These are phyloP conservation scores for Teunomyces tritomae DNA, from an alignment of 805 yeast species.

Conservation along the genomic window DNA sequence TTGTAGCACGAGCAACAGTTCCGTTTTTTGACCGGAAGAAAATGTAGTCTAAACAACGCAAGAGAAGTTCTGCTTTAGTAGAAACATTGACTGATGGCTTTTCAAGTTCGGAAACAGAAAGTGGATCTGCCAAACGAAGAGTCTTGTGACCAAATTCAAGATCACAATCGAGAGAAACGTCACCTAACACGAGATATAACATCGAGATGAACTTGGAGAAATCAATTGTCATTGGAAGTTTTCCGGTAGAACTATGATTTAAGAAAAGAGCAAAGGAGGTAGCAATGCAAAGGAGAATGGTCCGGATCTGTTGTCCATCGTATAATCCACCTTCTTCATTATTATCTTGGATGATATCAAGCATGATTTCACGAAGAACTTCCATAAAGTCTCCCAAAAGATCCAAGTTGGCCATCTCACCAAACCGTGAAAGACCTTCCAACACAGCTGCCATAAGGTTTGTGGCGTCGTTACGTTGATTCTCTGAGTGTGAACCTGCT, in stretches of 20 bases:
- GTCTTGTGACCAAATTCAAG: conserved; percentile 83
- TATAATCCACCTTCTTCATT: conserved; percentile 29
- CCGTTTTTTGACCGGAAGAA: conserved; percentile 77
- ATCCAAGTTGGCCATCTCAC: conserved; percentile 90
- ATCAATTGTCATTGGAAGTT: conserved; percentile 66
- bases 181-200: conserved; percentile 65
- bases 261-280: conserved; percentile 86
- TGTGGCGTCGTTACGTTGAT: conserved; percentile 48
- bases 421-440: conserved; percentile 88
- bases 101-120: conserved; percentile 36
- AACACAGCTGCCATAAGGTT: conserved; percentile 76
- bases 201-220: conserved; percentile 75
- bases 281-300: conserved; percentile 74
- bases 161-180: conserved; percentile 73
- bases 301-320: conserved; percentile 53
- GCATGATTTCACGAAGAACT: conserved; percentile 79
- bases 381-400: conserved; percentile 89
- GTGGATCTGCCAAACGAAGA: conserved; percentile 76
- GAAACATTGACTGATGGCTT: conserved; percentile 81
- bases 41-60: conserved; percentile 73
- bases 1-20: conserved; percentile 62
- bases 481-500: conserved; percentile 28
- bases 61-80: conserved; percentile 80
- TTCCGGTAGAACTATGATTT: conserved; percentile 58
- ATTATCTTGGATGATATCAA: conserved; percentile 38